phyloP scores from a whole-genome alignment of 2,329 filamentous ascomycete species.

The Botrytis paeoniae region DNA sequence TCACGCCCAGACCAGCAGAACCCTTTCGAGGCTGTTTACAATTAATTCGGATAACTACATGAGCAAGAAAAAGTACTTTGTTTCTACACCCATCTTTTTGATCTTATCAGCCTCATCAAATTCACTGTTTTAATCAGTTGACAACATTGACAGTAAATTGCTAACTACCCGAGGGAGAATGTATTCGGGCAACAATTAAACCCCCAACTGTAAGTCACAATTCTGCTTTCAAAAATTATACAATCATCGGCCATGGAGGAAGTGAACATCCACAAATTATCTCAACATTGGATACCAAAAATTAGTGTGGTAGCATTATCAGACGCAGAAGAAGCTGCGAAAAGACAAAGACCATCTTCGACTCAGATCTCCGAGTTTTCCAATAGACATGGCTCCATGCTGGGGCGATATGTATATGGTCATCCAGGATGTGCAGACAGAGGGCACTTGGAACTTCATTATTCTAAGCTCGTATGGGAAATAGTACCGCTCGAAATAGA shows the following conservation, averaged over 20 bases:
- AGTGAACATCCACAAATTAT: conserved; percentile 3
- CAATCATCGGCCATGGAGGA: conserved; percentile 2
- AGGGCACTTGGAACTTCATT: conserved; percentile 18
- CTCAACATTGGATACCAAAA: conserved; percentile 11
- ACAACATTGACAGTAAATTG: neutral
- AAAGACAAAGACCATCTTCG: conserved; percentile 3
- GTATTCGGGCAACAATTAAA: conserved; percentile 4
- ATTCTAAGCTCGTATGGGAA: conserved; percentile 13
- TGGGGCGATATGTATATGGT: conserved; percentile 13
- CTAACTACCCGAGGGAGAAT: neutral
- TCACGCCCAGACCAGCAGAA: conserved; percentile 1
- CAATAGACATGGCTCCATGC: conserved; percentile 6
- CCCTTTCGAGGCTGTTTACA: conserved; percentile 17
- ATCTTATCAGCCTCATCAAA: conserved; percentile 6
- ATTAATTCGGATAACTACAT: neutral
- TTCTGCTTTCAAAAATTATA: conserved; percentile 6
- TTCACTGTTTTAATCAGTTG: neutral
- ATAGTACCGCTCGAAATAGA: conserved; percentile 13
- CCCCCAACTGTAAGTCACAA: conserved; percentile 4
- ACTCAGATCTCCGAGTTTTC: neutral
- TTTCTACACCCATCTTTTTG: neutral
- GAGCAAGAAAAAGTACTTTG: neutral
- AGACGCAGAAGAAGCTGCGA: neutral
- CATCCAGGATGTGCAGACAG: neutral
- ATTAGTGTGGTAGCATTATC: neutral